These are phyloP conservation scores for Colletotrichum tropicicola DNA, from an alignment of 2,329 filamentous ascomycete genomes.

Conservation along the genomic window DNA sequence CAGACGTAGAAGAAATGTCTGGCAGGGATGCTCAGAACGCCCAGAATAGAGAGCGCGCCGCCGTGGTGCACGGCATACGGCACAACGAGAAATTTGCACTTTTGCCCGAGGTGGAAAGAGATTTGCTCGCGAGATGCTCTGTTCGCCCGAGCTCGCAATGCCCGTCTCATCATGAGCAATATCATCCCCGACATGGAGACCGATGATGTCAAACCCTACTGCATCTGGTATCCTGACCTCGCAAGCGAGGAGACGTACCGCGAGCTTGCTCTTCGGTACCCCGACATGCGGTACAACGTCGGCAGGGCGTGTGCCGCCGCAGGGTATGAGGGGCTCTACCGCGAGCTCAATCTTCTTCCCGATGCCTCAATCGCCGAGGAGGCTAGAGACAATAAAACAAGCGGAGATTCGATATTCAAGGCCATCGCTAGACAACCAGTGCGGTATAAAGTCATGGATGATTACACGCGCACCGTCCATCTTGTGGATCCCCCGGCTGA, in stretches of 20 bases:
- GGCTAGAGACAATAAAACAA: constrained; percentile 39
- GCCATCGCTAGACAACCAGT: constrained; percentile 37
- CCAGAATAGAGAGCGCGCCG: background rate
- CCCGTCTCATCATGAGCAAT: constrained; percentile 47
- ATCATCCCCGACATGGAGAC: constrained; percentile 37
- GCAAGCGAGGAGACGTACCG: constrained; percentile 47
- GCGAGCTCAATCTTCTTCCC: constrained; percentile 46
- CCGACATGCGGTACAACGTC: constrained; percentile 46
- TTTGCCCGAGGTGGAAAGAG: background rate
- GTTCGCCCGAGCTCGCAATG: constrained; percentile 37
- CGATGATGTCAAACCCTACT: constrained; percentile 44
- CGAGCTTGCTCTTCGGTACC: constrained; percentile 39
- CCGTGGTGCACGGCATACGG: background rate
- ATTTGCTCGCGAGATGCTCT: background rate
- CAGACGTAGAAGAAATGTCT: background rate
- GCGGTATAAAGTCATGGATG: constrained; percentile 46
- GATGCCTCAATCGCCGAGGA: constrained; percentile 51
- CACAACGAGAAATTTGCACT: background rate
- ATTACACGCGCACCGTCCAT: constrained; percentile 40
- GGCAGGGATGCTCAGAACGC: background rate
- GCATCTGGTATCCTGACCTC: constrained; percentile 50
- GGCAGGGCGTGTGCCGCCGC: constrained; percentile 50
- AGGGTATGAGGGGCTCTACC: constrained; percentile 44
- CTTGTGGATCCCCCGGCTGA: background rate
- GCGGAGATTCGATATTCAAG: constrained; percentile 39